Evolutionary conservation across 495 filamentous ascomycete genomes (phyloP), one percentile per base, ranked within the genome.

Genomic region (Penicillium verhagenii): DNA sequence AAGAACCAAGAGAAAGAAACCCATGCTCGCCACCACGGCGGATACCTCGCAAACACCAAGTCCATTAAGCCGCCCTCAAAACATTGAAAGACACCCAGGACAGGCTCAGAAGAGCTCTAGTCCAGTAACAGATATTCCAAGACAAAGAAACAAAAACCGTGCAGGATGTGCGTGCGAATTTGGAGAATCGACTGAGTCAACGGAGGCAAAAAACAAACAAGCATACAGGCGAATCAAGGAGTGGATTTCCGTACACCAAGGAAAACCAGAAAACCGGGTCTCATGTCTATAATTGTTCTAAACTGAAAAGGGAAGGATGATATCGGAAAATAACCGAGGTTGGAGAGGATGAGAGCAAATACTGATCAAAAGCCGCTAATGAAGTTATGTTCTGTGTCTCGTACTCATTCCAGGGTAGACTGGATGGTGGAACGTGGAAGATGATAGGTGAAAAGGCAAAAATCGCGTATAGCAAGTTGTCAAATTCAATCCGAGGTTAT

Each of bases 401-500:
- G 33, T 66, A 37, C 57, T 60, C 57, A 39, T 42, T 37, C 45
- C 35, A 31, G 45, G 14, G 6, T 35, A 25, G 6, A 45, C 42
- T 45, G 42, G 39, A 2, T 16, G 39, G 20, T 45, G 42, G 42
- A 25, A 23, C 5, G 42, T 45, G 42, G 23, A 25, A 16, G 10
- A 16, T 14, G 14, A 23, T 14, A 45, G 7, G 18, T 16, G 31
- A 28, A 49, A 38, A 48, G 46, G 46, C 47, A 21, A 47, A 40
- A 58, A 11, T 7, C 24, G 33, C 42, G 14, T 25, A 28, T 28
- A 24, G 14, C 42, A 26, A 25, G 19, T 37, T 31, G 25, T 43
- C 37, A 54, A 31, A 23, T 52, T 75, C 63, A 82, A 61, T 83
- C 81, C 11, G 77, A 70, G 54, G 80, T 78, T 37, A 76, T 63